A percentile compares a stretch with the other conserved stretches of the same genome.
phyloP scores from a whole-genome alignment of 495 filamentous ascomycete genomes.

The Hypomontagnella monticulosa region DNA sequence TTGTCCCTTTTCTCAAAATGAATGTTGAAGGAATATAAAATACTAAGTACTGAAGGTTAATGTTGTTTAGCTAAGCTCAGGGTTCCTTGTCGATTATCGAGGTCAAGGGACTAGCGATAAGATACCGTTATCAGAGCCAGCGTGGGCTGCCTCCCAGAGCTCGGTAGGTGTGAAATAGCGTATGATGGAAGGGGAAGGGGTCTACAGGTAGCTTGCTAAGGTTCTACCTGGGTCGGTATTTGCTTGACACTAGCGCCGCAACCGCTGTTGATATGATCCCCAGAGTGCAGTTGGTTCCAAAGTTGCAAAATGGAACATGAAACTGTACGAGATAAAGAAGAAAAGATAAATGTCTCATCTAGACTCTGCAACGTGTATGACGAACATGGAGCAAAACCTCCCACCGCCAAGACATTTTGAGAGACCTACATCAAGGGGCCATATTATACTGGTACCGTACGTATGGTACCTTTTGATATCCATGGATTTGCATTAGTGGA shows the following conservation, averaged over 20 bases:
- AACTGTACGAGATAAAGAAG: neutral
- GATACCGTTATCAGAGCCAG: neutral
- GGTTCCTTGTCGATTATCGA: neutral
- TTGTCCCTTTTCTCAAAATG: too few relatives aligned
- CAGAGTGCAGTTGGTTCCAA: neutral
- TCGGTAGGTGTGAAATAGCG: too few relatives aligned
- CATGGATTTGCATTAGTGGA: constrained; percentile 1
- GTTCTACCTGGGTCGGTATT: too few relatives aligned
- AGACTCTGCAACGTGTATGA: constrained; percentile 28
- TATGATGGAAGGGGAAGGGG: too few relatives aligned
- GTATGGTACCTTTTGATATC: constrained; percentile 9
- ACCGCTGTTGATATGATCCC: neutral
- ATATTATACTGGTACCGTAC: neutral
- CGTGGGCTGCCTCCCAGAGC: too few relatives aligned
- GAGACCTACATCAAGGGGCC: constrained; percentile 17
- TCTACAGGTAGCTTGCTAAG: too few relatives aligned
- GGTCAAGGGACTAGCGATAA: constrained; percentile 5
- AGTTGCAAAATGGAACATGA: neutral
- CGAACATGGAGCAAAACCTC: constrained; percentile 21
- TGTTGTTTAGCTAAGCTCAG: neutral
- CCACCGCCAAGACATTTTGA: constrained; percentile 9
- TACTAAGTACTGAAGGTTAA: too few relatives aligned
- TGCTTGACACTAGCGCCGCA: too few relatives aligned
- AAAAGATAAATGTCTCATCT: constrained; percentile 10
- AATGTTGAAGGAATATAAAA: too few relatives aligned